Conservation (phyloP, 129 eudicot species). For the Lactuca sativa region DNA sequence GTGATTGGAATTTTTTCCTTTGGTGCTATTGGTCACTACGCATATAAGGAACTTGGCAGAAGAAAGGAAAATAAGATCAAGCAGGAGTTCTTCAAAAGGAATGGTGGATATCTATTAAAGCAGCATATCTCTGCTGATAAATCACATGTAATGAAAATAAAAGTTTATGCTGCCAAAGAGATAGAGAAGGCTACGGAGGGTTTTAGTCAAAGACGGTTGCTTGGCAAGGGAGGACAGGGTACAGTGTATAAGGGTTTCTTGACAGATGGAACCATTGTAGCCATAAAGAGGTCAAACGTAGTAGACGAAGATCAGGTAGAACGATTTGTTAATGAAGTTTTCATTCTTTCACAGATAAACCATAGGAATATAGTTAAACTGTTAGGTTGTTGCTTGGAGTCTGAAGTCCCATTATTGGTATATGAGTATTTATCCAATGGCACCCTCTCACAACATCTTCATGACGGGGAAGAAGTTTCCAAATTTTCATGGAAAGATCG, state of each 20-base stretch:
- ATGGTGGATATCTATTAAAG: slow-evolving; percentile 34
- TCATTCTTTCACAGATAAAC: slow-evolving; percentile 40
- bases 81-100: slow-evolving; percentile 18
- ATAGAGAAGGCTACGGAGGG: slow-evolving; percentile 36
- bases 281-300: slow-evolving; percentile 28
- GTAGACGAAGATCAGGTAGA: slow-evolving; percentile 21
- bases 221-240: slow-evolving; percentile 47
- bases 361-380: slow-evolving; percentile 38
- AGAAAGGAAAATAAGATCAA: slow-evolving; percentile 16
- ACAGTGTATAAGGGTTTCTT: slow-evolving; percentile 40
- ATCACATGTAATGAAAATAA: slow-evolving; percentile 17
- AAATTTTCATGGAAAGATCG: slow-evolving; percentile 30
- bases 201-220: slow-evolving; percentile 23
- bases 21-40: slow-evolving; percentile 9
- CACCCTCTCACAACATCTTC: slow-evolving; percentile 24
- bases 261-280: slow-evolving; percentile 32
- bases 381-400: slow-evolving; percentile 42
- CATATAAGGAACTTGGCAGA: neutral
- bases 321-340: slow-evolving; percentile 35
- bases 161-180: slow-evolving; percentile 16
- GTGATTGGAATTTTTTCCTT: slow-evolving; percentile 17
- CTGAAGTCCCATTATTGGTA: slow-evolving; percentile 36
- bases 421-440: slow-evolving; percentile 41
- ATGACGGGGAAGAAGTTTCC: slow-evolving; percentile 16
- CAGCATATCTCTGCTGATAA: slow-evolving; percentile 14